Evolutionary conservation across 225 moss, liverwort and hornwort species (phyloP), one percentile per base, ranked within the genome.

Genomic region (Lunularia cruciata): DNA sequence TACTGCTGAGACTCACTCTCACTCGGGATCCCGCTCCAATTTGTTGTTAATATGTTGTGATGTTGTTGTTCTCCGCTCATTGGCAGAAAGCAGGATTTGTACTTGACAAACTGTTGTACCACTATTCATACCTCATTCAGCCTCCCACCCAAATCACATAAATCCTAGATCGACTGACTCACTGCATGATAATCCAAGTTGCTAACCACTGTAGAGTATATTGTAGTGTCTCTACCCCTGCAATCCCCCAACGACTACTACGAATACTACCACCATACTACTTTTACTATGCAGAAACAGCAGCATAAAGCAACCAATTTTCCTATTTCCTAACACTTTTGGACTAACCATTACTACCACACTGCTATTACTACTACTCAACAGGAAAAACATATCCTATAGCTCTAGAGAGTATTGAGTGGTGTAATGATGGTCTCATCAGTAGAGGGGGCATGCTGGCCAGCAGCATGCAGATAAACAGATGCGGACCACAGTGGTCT

Each of bases 141-240:
- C 54, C 25, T 54, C 25, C 54, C 54, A 54, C 54, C 54, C 54
- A 54, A 54, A 54, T 54, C 54, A 54, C 54, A 54, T 54, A 54
- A 54, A 54, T 54, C 54, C 54, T 54, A 54, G 54, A 54, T 23
- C 54, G 54, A 54, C 22, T 54, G 54, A 54, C 54, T 54, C 54
- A 54, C 22, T 54, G 54, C 54, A 54, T 54, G 54, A 54, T 54
- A 20, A 54, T 3, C 54, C 13, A 28, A 54, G 6, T 54, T 54
- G 25, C 54, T 54, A 43, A 43, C 43, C 12, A 23, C 54, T 54
- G 54, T 54, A 54, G 20, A 54, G 54, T 54, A 54, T 54, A 25
- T 54, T 3, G 20, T 25, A 54, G 54, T 54, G 10, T 11, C 47
- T 47, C 47, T 47, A 19, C 19, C 47, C 4, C 54, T 16, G 54